phyloP scores from a whole-genome alignment of 139 green algal species.

The Chlorella vulgaris region DNA sequence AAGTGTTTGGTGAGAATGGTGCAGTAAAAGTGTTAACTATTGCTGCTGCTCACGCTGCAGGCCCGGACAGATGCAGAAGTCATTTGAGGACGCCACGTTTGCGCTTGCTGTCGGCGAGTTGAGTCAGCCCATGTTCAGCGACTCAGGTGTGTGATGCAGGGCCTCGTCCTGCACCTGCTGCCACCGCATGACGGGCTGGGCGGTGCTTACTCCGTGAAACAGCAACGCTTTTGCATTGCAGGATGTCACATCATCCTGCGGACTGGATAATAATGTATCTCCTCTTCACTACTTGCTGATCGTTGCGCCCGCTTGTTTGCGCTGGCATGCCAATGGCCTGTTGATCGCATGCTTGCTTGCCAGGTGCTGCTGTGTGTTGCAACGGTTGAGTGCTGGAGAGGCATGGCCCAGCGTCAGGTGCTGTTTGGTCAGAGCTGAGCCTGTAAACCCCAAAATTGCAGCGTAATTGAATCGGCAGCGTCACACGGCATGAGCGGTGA shows the following conservation, averaged over 20 bases:
- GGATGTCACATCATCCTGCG: conserved; percentile 24
- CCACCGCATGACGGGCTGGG: background rate
- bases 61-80: conserved; percentile 83
- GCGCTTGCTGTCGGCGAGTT: conserved; percentile 71
- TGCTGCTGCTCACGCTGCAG: background rate
- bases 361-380: too few species aligned
- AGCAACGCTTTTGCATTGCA: background rate
- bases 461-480: too few species aligned
- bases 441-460: too few species aligned
- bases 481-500: too few species aligned
- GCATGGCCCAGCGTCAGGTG: too few species aligned
- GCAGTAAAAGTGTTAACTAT: background rate
- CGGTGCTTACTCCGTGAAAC: background rate
- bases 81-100: conserved; percentile 77
- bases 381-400: too few species aligned
- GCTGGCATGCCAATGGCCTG: too few species aligned
- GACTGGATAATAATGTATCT: conserved; percentile 3
- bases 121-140: conserved; percentile 72
- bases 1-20: too few species aligned
- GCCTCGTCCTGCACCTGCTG: background rate
- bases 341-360: too few species aligned
- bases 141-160: conserved; percentile 65
- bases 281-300: background rate
- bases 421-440: too few species aligned
- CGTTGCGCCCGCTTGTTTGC: too few species aligned